phyloP scores from a whole-genome alignment of 2,329 filamentous ascomycete species.

The Aureobasidium uvarum region DNA sequence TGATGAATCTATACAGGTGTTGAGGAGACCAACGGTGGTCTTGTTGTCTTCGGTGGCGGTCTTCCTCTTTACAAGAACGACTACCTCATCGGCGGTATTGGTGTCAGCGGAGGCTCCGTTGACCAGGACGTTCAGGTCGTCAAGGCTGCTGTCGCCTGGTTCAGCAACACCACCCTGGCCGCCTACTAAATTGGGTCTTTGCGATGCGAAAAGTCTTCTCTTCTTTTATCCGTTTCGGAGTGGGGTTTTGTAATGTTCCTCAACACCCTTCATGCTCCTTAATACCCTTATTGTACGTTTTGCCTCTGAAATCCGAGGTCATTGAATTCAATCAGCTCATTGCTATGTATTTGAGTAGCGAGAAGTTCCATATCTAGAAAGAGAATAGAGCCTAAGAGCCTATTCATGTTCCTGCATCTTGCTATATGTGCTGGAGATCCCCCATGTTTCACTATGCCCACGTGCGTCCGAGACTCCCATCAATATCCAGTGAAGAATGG shows the following conservation, averaged over 20 bases:
- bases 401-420: background rate
- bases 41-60: constrained; percentile 36
- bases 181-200: background rate
- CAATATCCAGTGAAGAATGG: background rate
- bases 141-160: constrained; percentile 24
- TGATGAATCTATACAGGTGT: constrained; percentile 31
- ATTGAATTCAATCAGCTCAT: no score
- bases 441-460: background rate
- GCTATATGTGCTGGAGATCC: background rate
- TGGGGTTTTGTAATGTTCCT: constrained; percentile 4
- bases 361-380: no score
- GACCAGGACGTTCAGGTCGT: constrained; percentile 33
- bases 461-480: background rate
- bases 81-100: constrained; percentile 35
- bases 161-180: background rate
- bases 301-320: background rate
- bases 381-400: background rate
- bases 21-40: constrained; percentile 35
- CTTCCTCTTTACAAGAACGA: constrained; percentile 34
- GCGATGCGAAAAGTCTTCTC: background rate
- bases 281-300: background rate
- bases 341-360: background rate
- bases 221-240: background rate
- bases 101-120: constrained; percentile 35
- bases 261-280: background rate